Percentiles rank a stretch among this genome's conserved stretches.
Evolutionary conservation across 2,329 filamentous ascomycete species (phyloP).

Genomic region (Epichloe scottii): DNA sequence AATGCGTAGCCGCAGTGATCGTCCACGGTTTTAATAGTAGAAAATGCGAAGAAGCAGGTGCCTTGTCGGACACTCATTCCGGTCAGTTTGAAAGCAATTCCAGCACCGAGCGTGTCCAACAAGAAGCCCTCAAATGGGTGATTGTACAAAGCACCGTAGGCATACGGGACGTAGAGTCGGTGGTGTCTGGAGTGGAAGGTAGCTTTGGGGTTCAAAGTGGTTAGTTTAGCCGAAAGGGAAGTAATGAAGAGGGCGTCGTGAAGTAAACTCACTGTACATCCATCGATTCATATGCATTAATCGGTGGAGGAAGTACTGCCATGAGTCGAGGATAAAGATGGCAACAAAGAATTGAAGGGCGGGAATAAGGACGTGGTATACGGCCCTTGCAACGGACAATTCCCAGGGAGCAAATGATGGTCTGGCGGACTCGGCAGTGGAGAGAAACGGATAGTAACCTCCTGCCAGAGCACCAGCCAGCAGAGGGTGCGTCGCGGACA

Average conservation of each 20-base stretch:
- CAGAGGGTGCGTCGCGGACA: slow-evolving; percentile 58
- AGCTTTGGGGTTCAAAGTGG: slow-evolving; percentile 31
- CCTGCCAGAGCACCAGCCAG: slow-evolving; percentile 67
- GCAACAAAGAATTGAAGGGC: slow-evolving; percentile 64
- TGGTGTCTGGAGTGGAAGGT: slow-evolving; percentile 93
- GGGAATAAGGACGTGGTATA: slow-evolving; percentile 73
- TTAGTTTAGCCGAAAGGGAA: slow-evolving; percentile 7
- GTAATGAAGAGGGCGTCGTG: not conserved
- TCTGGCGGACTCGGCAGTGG: slow-evolving; percentile 41
- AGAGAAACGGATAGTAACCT: slow-evolving; percentile 65
- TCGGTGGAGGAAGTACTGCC: slow-evolving; percentile 96
- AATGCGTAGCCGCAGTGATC: slow-evolving; percentile 96
- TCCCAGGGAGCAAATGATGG: slow-evolving; percentile 81
- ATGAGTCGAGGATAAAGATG: slow-evolving; percentile 74
- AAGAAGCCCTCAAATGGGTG: slow-evolving; percentile 90
- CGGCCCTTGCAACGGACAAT: slow-evolving; percentile 54
- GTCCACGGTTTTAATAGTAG: slow-evolving; percentile 91
- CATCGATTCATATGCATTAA: slow-evolving; percentile 96
- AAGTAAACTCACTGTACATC: slow-evolving; percentile 66
- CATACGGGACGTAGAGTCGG: slow-evolving; percentile 93
- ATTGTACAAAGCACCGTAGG: slow-evolving; percentile 93
- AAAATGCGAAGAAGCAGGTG: slow-evolving; percentile 80
- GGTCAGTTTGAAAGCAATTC: slow-evolving; percentile 67
- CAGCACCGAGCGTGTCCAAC: slow-evolving; percentile 80
- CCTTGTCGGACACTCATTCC: slow-evolving; percentile 77